Percentiles rank a stretch among this genome's conserved stretches.
phyloP scores from a whole-genome alignment of 108 stramenopile species.

The Nitzschia palea region DNA sequence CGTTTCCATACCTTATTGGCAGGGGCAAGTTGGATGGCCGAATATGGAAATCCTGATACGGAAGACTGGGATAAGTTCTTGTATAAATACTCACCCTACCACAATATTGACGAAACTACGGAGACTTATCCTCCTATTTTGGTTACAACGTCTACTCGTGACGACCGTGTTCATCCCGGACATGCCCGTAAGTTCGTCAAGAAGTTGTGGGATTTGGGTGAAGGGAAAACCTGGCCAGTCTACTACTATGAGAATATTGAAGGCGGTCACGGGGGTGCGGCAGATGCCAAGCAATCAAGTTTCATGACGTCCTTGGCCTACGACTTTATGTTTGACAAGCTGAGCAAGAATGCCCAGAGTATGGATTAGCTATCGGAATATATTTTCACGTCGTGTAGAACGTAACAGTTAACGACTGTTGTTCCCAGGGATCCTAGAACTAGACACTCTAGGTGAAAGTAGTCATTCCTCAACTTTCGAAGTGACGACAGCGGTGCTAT shows the following conservation, averaged over 20 bases:
- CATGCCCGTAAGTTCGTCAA: slow-evolving; percentile 94
- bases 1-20: slow-evolving; percentile 80
- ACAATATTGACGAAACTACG: slow-evolving; percentile 63
- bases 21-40: slow-evolving; percentile 97
- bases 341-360: slow-evolving; percentile 47
- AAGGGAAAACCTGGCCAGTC: slow-evolving; percentile 80
- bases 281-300: slow-evolving; percentile 85
- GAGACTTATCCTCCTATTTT: slow-evolving; percentile 75
- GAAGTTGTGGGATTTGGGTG: slow-evolving; percentile 68
- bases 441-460: too few species aligned
- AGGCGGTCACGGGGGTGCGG: slow-evolving; percentile 83
- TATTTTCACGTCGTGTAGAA: too few species aligned
- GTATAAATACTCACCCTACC: slow-evolving; percentile 87
- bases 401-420: too few species aligned
- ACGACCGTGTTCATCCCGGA: slow-evolving; percentile 94
- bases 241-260: slow-evolving; percentile 96
- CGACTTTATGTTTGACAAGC: slow-evolving; percentile 84
- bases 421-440: too few species aligned
- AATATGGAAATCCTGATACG: slow-evolving; percentile 96
- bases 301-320: slow-evolving; percentile 68
- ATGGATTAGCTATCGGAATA: too few species aligned
- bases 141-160: slow-evolving; percentile 87
- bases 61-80: slow-evolving; percentile 91
- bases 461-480: background rate
- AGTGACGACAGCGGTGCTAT: slow-evolving; percentile 17